Evolutionary conservation across 768 basidiomycete species (phyloP).

Genomic region (Russula lepida): DNA sequence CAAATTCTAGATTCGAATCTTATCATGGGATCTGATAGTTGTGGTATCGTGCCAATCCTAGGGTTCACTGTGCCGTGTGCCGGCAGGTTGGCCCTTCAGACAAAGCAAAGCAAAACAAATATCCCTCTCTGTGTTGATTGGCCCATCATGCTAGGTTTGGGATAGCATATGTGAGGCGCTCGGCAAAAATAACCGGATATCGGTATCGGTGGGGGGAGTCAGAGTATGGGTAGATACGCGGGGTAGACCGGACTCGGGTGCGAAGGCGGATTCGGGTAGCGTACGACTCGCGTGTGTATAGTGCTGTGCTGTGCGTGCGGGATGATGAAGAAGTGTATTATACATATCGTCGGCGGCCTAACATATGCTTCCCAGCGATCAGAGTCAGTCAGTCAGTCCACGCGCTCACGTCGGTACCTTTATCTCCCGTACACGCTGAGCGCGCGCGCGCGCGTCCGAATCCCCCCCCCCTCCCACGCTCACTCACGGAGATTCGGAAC

Average conservation of each 20-base stretch:
- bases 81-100: background rate
- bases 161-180: background rate
- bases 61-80: background rate
- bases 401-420: background rate
- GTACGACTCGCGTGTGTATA: constrained; percentile 11
- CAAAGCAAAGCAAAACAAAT: background rate
- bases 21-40: background rate
- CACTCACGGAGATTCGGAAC: constrained; percentile 15
- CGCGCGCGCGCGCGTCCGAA: too few relatives aligned
- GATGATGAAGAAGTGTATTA: too few relatives aligned
- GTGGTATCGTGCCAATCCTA: background rate
- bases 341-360: background rate
- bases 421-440: background rate
- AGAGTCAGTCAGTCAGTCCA: background rate
- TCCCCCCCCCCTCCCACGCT: too few relatives aligned
- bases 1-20: constrained; percentile 8
- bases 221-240: background rate
- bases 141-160: background rate
- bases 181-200: too few relatives aligned
- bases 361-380: background rate
- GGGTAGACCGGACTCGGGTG: background rate
- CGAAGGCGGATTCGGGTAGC: background rate
- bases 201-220: background rate
- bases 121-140: too few relatives aligned
- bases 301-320: background rate